These are phyloP conservation scores for Blastocrithidia nonstop DNA, from an alignment of 208 protist genomes.

Conservation along the genomic window DNA sequence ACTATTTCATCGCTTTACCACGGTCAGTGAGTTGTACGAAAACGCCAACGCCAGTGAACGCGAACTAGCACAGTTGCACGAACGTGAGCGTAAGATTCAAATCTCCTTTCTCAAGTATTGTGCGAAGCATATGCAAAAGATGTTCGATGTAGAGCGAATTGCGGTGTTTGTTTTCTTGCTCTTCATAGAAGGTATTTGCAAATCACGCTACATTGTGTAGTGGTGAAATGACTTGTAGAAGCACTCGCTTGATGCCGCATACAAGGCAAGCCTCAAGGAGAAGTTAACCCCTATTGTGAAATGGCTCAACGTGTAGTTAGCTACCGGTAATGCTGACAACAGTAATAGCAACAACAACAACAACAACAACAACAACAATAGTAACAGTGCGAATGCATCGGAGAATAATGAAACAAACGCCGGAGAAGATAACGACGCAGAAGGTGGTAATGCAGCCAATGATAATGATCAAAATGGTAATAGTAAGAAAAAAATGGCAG, in stretches of 20 bases:
- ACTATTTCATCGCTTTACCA: conserved; percentile 49
- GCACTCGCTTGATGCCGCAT: conserved; percentile 6
- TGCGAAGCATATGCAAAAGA: conserved; percentile 16
- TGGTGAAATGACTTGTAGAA: conserved; percentile 20
- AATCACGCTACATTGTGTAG: conserved; percentile 26
- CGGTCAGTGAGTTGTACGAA: conserved; percentile 26
- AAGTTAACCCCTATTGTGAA: conserved; percentile 27
- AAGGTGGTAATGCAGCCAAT: not conserved
- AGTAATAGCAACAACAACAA: not conserved
- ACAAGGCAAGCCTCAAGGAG: conserved; percentile 22
- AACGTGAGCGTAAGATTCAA: conserved; percentile 48
- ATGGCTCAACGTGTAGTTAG: conserved; percentile 22
- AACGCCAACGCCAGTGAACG: conserved; percentile 33
- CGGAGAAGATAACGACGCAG: too few relatives aligned
- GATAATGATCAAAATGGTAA: not conserved
- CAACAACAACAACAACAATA: not conserved
- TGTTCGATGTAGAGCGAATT: conserved; percentile 33
- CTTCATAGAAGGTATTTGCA: conserved; percentile 53
- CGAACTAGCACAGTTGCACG: conserved; percentile 32
- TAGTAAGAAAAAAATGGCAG: not conserved
- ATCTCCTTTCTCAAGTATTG: conserved; percentile 39
- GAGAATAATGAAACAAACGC: not conserved
- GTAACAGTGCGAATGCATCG: not conserved
- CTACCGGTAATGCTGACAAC: not conserved
- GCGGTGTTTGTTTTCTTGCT: conserved; percentile 57